phyloP scores from a whole-genome alignment of 2,329 filamentous ascomycete species.

The Aulographum hederae region DNA sequence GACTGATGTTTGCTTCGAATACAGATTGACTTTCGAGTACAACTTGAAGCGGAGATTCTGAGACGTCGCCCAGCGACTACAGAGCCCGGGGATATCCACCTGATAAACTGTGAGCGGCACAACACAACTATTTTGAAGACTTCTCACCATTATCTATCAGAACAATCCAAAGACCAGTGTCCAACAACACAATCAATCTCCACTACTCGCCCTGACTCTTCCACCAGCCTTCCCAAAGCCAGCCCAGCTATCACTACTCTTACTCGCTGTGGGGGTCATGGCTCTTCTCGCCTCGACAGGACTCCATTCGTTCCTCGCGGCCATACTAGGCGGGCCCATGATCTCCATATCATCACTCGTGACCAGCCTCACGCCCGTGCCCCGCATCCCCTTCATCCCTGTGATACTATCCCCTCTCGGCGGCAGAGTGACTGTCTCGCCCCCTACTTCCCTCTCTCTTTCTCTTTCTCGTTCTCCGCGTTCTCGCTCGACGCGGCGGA shows the following conservation, averaged over 20 bases:
- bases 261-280: conserved; percentile 20
- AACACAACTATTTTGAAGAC: no score
- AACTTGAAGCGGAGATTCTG: no score
- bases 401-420: conserved; percentile 2
- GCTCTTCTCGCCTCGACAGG: conserved; percentile 18
- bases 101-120: no score
- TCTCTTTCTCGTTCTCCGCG: conserved; percentile 14
- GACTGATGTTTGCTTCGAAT: no score
- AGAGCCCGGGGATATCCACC: no score
- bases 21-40: no score
- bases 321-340: no score
- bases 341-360: conserved; percentile 14
- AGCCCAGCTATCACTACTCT: conserved; percentile 13
- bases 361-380: conserved; percentile 17
- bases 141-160: no score
- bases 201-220: conserved; percentile 16
- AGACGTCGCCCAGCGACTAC: no score
- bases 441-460: conserved; percentile 9
- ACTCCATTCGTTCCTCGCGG: conserved; percentile 18
- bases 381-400: no score
- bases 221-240: conserved; percentile 8
- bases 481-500: conserved; percentile 31
- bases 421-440: no score
- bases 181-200: conserved; percentile 9
- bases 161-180: no score